phyloP scores from a whole-genome alignment of 345 rosid genomes.

The Barbarea vulgaris region DNA sequence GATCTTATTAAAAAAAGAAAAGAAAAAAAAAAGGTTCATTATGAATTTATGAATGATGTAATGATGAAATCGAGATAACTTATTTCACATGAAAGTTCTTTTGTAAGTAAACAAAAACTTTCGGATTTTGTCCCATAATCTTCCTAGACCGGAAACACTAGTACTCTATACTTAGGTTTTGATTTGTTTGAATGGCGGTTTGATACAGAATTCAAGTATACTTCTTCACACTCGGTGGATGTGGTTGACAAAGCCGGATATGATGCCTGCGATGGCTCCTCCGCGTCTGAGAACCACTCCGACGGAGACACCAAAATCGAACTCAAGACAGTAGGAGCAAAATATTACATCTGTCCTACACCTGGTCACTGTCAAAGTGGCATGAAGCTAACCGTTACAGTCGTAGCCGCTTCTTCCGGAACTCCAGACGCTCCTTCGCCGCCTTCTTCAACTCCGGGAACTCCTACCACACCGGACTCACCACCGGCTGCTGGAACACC shows the following conservation, averaged over 20 bases:
- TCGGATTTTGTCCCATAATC: no score
- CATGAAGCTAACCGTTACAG: constrained; percentile 41
- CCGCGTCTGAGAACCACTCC: not conserved
- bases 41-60: not conserved
- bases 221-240: constrained; percentile 25
- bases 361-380: constrained; percentile 27
- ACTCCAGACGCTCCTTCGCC: constrained; percentile 33
- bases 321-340: constrained; percentile 9
- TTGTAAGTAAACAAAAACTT: no score
- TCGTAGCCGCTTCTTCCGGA: constrained; percentile 27
- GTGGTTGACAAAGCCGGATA: constrained; percentile 34
- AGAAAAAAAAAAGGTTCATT: not conserved
- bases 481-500: constrained; percentile 29
- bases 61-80: not conserved
- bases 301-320: constrained; percentile 27
- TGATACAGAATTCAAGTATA: constrained; percentile 37
- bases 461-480: constrained; percentile 34
- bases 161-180: not conserved
- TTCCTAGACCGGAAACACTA: not conserved
- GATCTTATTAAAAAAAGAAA: not conserved
- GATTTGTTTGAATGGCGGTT: not conserved
- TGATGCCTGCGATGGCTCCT: constrained; percentile 20
- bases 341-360: constrained; percentile 28
- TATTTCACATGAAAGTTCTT: not conserved
- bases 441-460: constrained; percentile 29